Evolutionary conservation across 768 basidiomycete genomes (phyloP), one percentile per base, ranked within the genome.

Genomic region (Boletus patriciae): DNA sequence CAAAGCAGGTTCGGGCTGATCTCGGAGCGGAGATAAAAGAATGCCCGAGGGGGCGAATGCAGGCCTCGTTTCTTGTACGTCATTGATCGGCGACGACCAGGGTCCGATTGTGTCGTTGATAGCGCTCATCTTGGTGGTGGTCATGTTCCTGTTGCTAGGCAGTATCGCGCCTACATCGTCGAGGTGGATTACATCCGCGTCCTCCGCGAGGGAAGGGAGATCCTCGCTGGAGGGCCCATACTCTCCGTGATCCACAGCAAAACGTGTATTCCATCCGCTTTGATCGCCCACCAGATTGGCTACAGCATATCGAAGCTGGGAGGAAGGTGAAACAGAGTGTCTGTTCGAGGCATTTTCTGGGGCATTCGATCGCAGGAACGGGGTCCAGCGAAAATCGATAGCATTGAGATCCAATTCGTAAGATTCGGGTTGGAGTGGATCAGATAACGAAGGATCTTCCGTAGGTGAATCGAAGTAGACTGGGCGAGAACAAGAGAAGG

Each of bases 381-480:
- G 78, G 45, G 72, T 68, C 85, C 86, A 87, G 50, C 65, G 76
- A 60, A 87, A 87, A 62, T 81, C 81, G 10, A 86, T 69, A 5
- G 64, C 62, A 7, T 72, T 67, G 38, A 75, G 67, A 57, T 78
- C 74, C 41, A 81, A 61, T 27, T 73, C 71, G 58, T 74, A 78
- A 46, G 69, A 67, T 48, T 66, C 65, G 36, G 69, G 59, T 31
- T 74, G 67, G 37, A 76, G 67, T 61, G 76, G 74, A 60, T 74
- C 74, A 31, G 78, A 76, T 37, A 64, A 53, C 47, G 72, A 69
- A 37, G 79, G 79, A 58, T 82, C 80, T 66, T 83, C 80, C 31
- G 74, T 73, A 2, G 80, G 80, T 3, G 79, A 80, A 63, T 83
- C 80, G 61, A 81, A 81, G 67, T 82, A 80, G 34, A 81, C 64